A percentile compares a stretch with the other conserved stretches of the same genome.
These are phyloP conservation scores for Dorcoceras hygrometricum DNA, from an alignment of 257 asterid genomes.

Conservation along the genomic window DNA sequence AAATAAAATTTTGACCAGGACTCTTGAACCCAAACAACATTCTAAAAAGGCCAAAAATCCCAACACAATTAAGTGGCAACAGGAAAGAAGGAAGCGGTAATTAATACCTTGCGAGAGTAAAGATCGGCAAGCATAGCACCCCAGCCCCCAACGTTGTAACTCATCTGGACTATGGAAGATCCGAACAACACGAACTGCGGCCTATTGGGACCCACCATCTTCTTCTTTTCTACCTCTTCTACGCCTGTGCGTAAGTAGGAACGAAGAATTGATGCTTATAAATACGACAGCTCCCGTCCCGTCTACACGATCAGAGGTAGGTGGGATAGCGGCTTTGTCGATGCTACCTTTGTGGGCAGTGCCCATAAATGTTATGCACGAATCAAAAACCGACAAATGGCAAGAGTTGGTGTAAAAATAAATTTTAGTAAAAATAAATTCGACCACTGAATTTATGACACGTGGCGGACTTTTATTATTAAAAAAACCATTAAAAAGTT, in stretches of 20 bases:
- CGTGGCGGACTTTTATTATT: too few species aligned
- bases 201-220: constrained; percentile 71
- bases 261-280: neutral
- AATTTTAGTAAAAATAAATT: too few species aligned
- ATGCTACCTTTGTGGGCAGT: too few species aligned
- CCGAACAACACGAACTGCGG: constrained; percentile 80
- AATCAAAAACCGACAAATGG: too few species aligned
- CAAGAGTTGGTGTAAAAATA: too few species aligned
- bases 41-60: too few species aligned
- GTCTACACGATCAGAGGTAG: neutral
- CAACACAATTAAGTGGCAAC: too few species aligned
- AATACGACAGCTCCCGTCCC: neutral
- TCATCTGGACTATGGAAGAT: constrained; percentile 73
- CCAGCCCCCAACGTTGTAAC: constrained; percentile 68
- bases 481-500: too few species aligned
- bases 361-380: too few species aligned
- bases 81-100: neutral
- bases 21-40: neutral
- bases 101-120: constrained; percentile 69
- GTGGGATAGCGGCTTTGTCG: too few species aligned
- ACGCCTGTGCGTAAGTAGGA: neutral
- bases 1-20: too few species aligned
- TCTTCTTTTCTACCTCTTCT: constrained; percentile 16
- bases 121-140: constrained; percentile 74
- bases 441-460: too few species aligned